phyloP scores from a whole-genome alignment of 2,329 filamentous ascomycete species.

The Ophiobolus disseminans region DNA sequence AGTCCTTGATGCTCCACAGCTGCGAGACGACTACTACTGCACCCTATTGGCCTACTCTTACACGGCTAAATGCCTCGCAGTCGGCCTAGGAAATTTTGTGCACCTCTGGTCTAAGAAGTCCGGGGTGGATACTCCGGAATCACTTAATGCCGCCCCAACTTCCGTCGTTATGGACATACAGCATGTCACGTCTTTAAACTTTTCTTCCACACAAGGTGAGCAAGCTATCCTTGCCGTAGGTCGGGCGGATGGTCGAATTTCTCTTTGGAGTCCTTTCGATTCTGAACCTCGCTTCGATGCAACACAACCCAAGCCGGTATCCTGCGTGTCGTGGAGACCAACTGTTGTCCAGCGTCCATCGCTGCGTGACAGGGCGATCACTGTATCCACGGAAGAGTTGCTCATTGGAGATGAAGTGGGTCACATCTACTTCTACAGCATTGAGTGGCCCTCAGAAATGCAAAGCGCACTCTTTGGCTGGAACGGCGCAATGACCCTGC shows the following conservation, averaged over 20 bases:
- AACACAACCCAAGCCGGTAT: constrained; percentile 73
- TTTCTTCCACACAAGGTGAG: constrained; percentile 79
- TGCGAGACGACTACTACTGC: constrained; percentile 97
- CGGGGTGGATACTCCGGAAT: constrained; percentile 68
- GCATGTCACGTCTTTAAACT: constrained; percentile 83
- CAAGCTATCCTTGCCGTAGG: constrained; percentile 86
- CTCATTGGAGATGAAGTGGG: constrained; percentile 85
- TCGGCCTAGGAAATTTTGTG: constrained; percentile 79
- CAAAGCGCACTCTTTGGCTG: constrained; percentile 73
- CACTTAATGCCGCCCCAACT: constrained; percentile 59
- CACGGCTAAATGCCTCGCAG: constrained; percentile 77
- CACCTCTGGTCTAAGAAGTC: constrained; percentile 87
- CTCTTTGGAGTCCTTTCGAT: constrained; percentile 79
- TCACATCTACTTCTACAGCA: constrained; percentile 82
- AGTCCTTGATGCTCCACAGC: constrained; percentile 83
- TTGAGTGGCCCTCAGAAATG: constrained; percentile 76
- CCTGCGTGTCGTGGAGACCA: constrained; percentile 83
- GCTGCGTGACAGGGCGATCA: constrained; percentile 55
- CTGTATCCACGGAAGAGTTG: constrained; percentile 78
- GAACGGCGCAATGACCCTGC: constrained; percentile 77
- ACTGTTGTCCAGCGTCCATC: constrained; percentile 60
- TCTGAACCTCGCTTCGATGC: constrained; percentile 75
- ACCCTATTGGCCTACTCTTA: constrained; percentile 85
- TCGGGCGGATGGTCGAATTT: constrained; percentile 76
- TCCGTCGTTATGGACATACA: constrained; percentile 27